Percentiles rank a stretch among this genome's conserved stretches.
Evolutionary conservation across 2,329 filamentous ascomycete genomes (phyloP).

Genomic region (Diaporthe eres): DNA sequence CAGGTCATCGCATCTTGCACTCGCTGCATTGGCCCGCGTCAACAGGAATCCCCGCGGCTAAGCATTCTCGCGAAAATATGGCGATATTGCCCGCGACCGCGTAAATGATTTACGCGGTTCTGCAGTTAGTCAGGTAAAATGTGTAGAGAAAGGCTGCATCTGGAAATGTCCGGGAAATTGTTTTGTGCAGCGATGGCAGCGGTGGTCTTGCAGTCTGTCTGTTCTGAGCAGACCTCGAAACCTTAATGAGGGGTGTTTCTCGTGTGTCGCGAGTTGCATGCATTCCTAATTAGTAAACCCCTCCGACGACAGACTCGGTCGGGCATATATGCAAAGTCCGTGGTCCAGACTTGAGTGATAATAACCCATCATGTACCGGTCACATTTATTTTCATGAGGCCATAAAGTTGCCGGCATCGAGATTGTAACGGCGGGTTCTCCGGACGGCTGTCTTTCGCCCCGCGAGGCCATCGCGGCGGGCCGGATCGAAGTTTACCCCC

Average conservation of each 20-base stretch:
- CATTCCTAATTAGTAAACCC: background rate
- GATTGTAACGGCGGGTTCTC: slow-evolving; percentile 11
- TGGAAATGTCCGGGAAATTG: slow-evolving; percentile 2
- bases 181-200: background rate
- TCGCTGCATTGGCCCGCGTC: slow-evolving; percentile 2
- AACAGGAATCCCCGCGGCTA: slow-evolving; percentile 26
- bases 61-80: background rate
- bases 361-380: background rate
- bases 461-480: slow-evolving; percentile 13
- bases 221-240: background rate
- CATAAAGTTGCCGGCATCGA: background rate
- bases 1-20: slow-evolving; percentile 20
- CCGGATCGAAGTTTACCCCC: slow-evolving; percentile 33
- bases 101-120: background rate
- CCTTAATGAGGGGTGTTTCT: background rate
- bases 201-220: background rate
- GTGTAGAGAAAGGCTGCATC: background rate
- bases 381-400: background rate
- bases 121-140: background rate
- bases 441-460: background rate
- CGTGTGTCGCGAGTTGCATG: background rate
- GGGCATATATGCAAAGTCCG: slow-evolving; percentile 7
- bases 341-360: background rate
- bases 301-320: background rate
- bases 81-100: slow-evolving; percentile 10